phyloP scores from a whole-genome alignment of 352 stramenopile genomes.

The Pythium phragmiticola region DNA sequence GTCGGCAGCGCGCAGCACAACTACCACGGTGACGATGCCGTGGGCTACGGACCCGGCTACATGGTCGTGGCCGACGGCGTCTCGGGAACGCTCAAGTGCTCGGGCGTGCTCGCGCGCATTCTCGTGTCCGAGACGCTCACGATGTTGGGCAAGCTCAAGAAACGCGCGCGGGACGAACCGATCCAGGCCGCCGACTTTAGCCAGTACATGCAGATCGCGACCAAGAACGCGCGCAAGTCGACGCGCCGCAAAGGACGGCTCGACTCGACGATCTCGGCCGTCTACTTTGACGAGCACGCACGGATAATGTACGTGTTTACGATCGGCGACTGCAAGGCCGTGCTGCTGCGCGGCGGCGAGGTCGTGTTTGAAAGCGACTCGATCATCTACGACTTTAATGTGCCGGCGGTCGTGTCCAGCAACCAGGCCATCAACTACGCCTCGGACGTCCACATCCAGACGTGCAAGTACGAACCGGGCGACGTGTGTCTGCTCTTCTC shows the following conservation, averaged over 20 bases:
- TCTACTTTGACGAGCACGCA: conserved; percentile 74
- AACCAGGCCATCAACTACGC: conserved; percentile 85
- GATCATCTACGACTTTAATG: conserved; percentile 91
- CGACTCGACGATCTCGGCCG: conserved; percentile 80
- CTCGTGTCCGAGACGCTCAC: conserved; percentile 78
- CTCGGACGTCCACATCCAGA: conserved; percentile 70
- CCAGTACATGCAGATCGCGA: conserved; percentile 64
- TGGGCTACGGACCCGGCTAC: conserved; percentile 81
- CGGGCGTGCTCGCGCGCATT: conserved; percentile 71
- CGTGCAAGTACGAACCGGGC: conserved; percentile 62
- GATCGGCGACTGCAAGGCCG: conserved; percentile 88
- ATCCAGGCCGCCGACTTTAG: conserved; percentile 64
- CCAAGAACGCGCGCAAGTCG: conserved; percentile 68
- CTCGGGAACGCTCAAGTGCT: conserved; percentile 84
- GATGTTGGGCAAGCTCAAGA: conserved; percentile 66
- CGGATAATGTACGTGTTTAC: conserved; percentile 82
- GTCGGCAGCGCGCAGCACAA: conserved; percentile 73
- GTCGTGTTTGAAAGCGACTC: conserved; percentile 88
- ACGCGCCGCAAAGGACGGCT: conserved; percentile 78
- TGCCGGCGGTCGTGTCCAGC: conserved; percentile 83
- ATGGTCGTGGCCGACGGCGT: conserved; percentile 88
- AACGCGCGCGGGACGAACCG: conserved; percentile 48
- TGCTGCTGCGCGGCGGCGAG: conserved; percentile 57
- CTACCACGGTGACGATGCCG: conserved; percentile 85
- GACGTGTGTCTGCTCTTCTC: conserved; percentile 86